Evolutionary conservation across 306 rosid genomes (phyloP).

Genomic region (Calophaca sinica): DNA sequence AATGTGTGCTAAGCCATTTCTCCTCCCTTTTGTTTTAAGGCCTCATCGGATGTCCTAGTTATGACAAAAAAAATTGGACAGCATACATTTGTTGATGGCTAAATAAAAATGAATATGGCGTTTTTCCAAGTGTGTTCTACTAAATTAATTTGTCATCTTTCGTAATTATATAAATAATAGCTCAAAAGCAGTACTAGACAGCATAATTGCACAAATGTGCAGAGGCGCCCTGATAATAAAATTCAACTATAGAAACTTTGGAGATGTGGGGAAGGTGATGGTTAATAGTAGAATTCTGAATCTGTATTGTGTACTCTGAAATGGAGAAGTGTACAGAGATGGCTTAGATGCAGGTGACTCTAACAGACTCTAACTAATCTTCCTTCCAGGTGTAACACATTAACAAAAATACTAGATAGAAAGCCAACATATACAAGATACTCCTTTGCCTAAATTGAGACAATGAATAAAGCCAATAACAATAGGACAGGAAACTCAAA

Average conservation of each 20-base stretch:
- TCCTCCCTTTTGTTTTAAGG: neutral
- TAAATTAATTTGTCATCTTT: neutral
- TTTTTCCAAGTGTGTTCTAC: neutral
- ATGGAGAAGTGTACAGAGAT: too few relatives aligned
- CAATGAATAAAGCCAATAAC: neutral
- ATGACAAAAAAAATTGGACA: too few relatives aligned
- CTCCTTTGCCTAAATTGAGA: constrained; percentile 12
- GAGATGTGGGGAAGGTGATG: too few relatives aligned
- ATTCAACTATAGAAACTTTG: too few relatives aligned
- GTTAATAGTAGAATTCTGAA: too few relatives aligned
- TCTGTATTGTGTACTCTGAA: too few relatives aligned
- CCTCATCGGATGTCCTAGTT: neutral
- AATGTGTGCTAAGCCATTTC: neutral
- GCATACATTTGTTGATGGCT: too few relatives aligned
- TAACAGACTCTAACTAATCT: too few relatives aligned
- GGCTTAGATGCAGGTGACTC: too few relatives aligned
- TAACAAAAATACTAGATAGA: constrained; percentile 12
- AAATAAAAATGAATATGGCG: too few relatives aligned
- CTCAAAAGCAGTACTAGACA: neutral
- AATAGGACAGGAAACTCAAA: constrained; percentile 2
- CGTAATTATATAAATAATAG: neutral
- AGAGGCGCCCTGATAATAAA: too few relatives aligned
- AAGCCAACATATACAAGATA: constrained; percentile 16
- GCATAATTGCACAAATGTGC: neutral
- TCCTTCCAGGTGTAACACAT: too few relatives aligned